Conservation (phyloP, 2,329 filamentous ascomycete genomes). For the Bipolaris gigantea region DNA sequence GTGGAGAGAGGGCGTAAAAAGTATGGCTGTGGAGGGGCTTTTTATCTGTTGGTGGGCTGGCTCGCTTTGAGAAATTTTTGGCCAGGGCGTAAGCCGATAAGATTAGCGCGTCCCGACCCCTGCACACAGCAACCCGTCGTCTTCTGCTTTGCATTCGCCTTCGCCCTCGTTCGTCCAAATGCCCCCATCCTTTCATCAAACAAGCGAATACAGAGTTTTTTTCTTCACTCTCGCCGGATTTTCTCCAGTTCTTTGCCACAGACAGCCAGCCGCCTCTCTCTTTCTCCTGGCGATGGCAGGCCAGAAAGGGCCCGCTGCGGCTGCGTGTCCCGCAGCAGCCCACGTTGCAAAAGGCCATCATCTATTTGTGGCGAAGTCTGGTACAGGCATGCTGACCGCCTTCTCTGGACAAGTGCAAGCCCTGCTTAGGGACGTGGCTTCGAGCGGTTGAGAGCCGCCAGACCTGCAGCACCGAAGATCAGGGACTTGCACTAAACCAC, state of each 20-base stretch:
- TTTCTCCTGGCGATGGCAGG: not conserved
- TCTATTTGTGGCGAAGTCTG: constrained; percentile 30
- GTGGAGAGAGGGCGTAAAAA: constrained; percentile 18
- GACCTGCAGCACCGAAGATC: constrained; percentile 22
- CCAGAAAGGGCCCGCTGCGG: constrained; percentile 4
- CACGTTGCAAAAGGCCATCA: constrained; percentile 22
- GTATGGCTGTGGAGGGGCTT: constrained; percentile 23
- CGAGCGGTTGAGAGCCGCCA: constrained; percentile 14
- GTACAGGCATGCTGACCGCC: constrained; percentile 30
- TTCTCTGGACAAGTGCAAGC: constrained; percentile 15
- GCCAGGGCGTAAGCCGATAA: constrained; percentile 28
- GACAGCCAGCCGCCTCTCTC: not conserved
- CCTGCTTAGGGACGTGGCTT: constrained; percentile 13
- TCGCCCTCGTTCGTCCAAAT: constrained; percentile 3
- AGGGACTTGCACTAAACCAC: constrained; percentile 12
- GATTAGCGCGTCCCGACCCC: constrained; percentile 22
- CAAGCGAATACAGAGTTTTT: constrained; percentile 7
- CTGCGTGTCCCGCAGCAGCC: constrained; percentile 12
- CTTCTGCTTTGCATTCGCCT: not conserved
- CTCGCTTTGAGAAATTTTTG: constrained; percentile 24
- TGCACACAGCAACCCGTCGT: constrained; percentile 3
- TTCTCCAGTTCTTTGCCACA: constrained; percentile 8
- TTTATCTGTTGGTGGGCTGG: constrained; percentile 25
- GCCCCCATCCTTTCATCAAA: constrained; percentile 11
- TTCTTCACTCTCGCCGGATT: constrained; percentile 19